Evolutionary conservation across 306 rosid genomes (phyloP).

Genomic region (Citrullus mucosospermus): DNA sequence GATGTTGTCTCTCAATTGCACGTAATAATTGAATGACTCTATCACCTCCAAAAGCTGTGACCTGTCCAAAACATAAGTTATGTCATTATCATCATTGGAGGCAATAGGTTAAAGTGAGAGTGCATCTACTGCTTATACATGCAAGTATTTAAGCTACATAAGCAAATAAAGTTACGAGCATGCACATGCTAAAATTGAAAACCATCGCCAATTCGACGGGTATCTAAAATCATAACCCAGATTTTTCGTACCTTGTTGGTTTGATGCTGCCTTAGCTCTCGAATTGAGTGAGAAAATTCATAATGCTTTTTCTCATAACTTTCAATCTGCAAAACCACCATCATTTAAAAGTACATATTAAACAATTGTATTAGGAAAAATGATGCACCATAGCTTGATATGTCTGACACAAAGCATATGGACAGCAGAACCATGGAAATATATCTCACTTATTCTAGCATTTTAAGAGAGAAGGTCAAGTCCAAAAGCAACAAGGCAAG

Average conservation of each 20-base stretch:
- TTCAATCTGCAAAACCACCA: conserved; percentile 31
- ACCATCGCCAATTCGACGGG: neutral
- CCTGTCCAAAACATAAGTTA: conserved; percentile 25
- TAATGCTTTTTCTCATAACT: conserved; percentile 25
- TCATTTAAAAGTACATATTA: neutral
- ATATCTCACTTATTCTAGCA: neutral
- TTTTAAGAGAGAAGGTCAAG: neutral
- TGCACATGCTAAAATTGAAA: neutral
- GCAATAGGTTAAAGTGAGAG: neutral
- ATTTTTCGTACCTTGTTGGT: conserved; percentile 45
- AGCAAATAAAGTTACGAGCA: neutral
- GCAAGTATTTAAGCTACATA: neutral
- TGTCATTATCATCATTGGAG: neutral
- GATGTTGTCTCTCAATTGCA: conserved; percentile 41
- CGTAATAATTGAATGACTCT: conserved; percentile 48
- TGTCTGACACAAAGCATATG: neutral
- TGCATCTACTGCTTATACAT: neutral
- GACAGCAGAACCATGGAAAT: neutral
- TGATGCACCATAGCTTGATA: neutral
- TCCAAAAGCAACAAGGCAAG: neutral
- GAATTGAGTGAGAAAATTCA: conserved; percentile 17
- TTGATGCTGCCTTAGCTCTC: conserved; percentile 32
- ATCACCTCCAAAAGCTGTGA: conserved; percentile 72
- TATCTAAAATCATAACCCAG: conserved; percentile 3
- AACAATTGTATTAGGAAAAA: neutral